These are phyloP conservation scores for Trametes elegans DNA, from an alignment of 768 basidiomycete species.

Conservation along the genomic window DNA sequence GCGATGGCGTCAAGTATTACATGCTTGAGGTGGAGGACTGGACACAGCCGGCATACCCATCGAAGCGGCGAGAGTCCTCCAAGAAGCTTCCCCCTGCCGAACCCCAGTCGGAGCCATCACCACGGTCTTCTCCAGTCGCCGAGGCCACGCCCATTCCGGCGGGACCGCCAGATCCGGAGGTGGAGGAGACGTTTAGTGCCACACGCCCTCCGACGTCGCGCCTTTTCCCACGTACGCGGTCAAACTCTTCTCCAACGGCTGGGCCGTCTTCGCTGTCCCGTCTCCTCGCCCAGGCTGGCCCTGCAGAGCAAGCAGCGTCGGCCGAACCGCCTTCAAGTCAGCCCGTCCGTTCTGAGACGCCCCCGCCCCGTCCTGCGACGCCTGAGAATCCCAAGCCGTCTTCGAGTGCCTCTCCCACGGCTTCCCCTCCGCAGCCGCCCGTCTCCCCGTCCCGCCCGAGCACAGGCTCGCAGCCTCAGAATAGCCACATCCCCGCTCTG, in stretches of 20 bases:
- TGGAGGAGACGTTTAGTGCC: conserved; percentile 68
- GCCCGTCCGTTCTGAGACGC: no score
- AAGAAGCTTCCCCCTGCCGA: conserved; percentile 43
- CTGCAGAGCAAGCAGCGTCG: conserved; percentile 22
- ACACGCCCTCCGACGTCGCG: conserved; percentile 67
- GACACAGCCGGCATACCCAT: conserved; percentile 68
- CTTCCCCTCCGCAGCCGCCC: conserved; percentile 4
- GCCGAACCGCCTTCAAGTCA: conserved; percentile 42
- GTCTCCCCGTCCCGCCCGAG: conserved; percentile 16
- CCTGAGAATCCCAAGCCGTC: conserved; percentile 4
- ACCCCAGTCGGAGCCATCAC: conserved; percentile 2
- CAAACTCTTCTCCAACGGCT: conserved; percentile 65
- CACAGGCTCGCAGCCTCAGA: conserved; percentile 25
- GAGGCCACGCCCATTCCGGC: conserved; percentile 47
- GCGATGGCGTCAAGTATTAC: conserved; percentile 89
- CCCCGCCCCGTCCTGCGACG: background rate
- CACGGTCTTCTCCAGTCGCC: conserved; percentile 16
- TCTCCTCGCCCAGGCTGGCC: conserved; percentile 67
- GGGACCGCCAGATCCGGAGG: conserved; percentile 66
- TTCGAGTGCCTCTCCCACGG: conserved; percentile 5
- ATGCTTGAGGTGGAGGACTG: conserved; percentile 94
- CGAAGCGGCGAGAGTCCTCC: conserved; percentile 55
- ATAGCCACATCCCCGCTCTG: conserved; percentile 21
- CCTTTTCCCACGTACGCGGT: conserved; percentile 63
- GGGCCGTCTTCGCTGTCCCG: conserved; percentile 81